phyloP scores from a whole-genome alignment of 2,329 filamentous ascomycete species.

The Coniosporium tulheliwenetii region DNA sequence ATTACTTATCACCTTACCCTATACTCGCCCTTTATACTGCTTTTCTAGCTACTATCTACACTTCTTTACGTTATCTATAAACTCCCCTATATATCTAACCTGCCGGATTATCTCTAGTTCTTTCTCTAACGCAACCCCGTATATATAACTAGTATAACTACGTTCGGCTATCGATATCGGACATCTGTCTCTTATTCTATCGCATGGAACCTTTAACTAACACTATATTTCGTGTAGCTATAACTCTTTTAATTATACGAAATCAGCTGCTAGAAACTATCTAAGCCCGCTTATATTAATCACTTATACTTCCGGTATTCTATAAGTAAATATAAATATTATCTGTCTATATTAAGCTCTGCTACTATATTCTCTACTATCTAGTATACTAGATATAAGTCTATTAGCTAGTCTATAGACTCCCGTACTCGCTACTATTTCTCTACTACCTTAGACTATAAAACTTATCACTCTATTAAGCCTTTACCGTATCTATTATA shows the following conservation, averaged over 20 bases:
- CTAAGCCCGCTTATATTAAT: not conserved
- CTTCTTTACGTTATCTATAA: not conserved
- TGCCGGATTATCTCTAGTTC: not conserved
- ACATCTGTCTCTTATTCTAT: not conserved
- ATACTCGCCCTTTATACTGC: no score
- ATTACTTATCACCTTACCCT: not conserved
- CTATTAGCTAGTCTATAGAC: slow-evolving; percentile 1
- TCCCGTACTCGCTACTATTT: slow-evolving; percentile 1
- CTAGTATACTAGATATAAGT: slow-evolving; percentile 1
- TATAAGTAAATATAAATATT: not conserved
- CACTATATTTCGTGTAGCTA: not conserved
- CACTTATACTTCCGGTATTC: not conserved
- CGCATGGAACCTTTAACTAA: not conserved
- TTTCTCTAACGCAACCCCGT: not conserved
- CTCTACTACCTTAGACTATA: not conserved
- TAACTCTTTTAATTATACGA: not conserved
- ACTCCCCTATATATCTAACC: not conserved
- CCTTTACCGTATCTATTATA: slow-evolving; percentile 4
- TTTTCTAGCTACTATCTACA: no score
- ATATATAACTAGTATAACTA: not conserved
- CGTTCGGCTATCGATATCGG: not conserved
- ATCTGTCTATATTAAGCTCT: no score
- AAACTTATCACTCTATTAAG: slow-evolving; percentile 1
- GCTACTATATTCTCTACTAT: not conserved
- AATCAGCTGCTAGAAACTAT: not conserved